These are phyloP conservation scores for Lunularia cruciata DNA, from an alignment of 225 moss, liverwort and hornwort genomes.

Conservation along the genomic window DNA sequence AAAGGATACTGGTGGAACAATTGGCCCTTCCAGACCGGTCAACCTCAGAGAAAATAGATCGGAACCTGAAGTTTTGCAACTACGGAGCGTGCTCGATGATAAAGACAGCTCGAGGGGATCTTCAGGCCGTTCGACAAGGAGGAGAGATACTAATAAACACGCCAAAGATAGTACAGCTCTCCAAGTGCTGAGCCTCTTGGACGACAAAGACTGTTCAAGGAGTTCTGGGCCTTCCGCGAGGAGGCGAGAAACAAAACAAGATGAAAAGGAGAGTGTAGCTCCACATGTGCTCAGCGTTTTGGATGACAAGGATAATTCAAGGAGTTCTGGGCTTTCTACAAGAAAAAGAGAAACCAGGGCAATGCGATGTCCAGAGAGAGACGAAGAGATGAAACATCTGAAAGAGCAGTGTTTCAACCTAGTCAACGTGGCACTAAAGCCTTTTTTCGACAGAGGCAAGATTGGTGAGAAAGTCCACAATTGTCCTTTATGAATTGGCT, in stretches of 20 bases:
- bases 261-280: constrained; percentile 9
- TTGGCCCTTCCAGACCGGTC: constrained; percentile 13
- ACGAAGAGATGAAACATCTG: constrained; percentile 54
- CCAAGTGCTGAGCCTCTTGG: constrained; percentile 23
- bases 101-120: constrained; percentile 39
- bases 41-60: constrained; percentile 22
- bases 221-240: constrained; percentile 31
- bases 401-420: constrained; percentile 67
- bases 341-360: constrained; percentile 26
- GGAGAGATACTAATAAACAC: constrained; percentile 31
- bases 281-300: constrained; percentile 12
- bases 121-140: constrained; percentile 30
- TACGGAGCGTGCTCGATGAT: constrained; percentile 35
- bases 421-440: constrained; percentile 70
- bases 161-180: constrained; percentile 20
- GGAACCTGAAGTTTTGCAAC: constrained; percentile 26
- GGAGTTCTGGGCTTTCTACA: constrained; percentile 17
- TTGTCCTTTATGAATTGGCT: too few species aligned
- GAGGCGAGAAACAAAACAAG: constrained; percentile 25
- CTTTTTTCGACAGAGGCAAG: constrained; percentile 67
- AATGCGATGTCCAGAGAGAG: constrained; percentile 22
- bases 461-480: constrained; percentile 82
- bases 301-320: constrained; percentile 37
- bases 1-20: constrained; percentile 35
- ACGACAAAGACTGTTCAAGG: constrained; percentile 42